A percentile compares a stretch with the other conserved stretches of the same genome.
Conservation (phyloP, 495 filamentous ascomycete genomes). For the Chaetomium fimeti region DNA sequence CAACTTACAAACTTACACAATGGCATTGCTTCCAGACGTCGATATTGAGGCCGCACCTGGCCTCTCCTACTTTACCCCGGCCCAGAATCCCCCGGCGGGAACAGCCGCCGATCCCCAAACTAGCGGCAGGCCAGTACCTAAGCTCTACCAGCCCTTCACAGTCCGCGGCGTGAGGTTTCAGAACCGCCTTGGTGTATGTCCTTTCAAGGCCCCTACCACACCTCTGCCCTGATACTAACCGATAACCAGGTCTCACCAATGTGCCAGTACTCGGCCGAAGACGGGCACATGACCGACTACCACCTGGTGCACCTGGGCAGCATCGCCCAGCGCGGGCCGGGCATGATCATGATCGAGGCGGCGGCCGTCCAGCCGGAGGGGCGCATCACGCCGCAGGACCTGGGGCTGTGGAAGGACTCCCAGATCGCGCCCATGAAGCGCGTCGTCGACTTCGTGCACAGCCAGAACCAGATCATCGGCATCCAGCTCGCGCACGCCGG, state of each 20-base stretch:
- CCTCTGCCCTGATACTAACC: no score
- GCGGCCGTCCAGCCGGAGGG: slow-evolving; percentile 68
- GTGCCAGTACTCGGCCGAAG: slow-evolving; percentile 65
- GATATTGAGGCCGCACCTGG: slow-evolving; percentile 33
- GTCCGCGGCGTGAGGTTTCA: slow-evolving; percentile 59
- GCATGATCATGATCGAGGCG: slow-evolving; percentile 69
- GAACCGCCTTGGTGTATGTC: slow-evolving; percentile 44
- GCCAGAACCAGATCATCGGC: slow-evolving; percentile 65
- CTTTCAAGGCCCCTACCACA: no score
- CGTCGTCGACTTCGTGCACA: slow-evolving; percentile 68
- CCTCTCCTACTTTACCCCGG: slow-evolving; percentile 68
- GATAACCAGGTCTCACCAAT: slow-evolving; percentile 46
- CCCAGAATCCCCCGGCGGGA: slow-evolving; percentile 61
- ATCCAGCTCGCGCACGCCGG: slow-evolving; percentile 79
- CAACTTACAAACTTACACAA: no score
- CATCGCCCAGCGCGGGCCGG: slow-evolving; percentile 65
- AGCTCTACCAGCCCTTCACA: slow-evolving; percentile 61
- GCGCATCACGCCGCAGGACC: slow-evolving; percentile 72
- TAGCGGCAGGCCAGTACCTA: slow-evolving; percentile 57
- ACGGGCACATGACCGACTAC: slow-evolving; percentile 36
- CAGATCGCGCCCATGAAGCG: slow-evolving; percentile 63
- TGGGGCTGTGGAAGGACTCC: slow-evolving; percentile 71
- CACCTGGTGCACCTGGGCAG: slow-evolving; percentile 47
- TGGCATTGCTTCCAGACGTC: no score
- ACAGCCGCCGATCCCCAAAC: slow-evolving; percentile 62